Base-by-base conservation (phyloP, 768 basidiomycete species). In the Boletus sp. region DNA sequence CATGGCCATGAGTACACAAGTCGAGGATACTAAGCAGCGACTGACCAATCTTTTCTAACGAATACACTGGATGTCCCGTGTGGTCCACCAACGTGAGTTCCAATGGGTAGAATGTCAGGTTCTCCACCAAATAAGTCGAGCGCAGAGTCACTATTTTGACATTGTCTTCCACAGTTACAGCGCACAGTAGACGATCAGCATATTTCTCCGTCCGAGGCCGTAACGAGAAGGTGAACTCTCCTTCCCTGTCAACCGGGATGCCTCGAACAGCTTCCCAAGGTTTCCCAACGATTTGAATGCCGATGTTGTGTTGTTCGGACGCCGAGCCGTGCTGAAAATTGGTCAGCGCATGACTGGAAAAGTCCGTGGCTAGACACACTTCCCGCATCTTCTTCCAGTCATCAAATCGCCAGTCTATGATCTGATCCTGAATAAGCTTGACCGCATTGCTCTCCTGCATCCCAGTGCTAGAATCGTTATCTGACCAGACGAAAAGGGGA, bases 381-480 rank as follows among this genome's bases (percentile, higher is more conserved):
- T 99, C 97, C 68, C 97, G 85, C 77, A 91, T 87, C 5, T 87
- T 89, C 69, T 88, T 89, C 89, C 93, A 94, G 66, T 98, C 95
- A 68, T 98, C 94, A 65, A 98, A 98, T 54, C 97, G 81, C 97
- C 97, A 98, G 55, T 98, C 95, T 5, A 92, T 77, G 8, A 80
- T 84, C 65, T 91, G 81, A 37, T 89, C 88, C 61, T 93, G 82
- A 18, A 83, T 75, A 37, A 99, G 75, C 64, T 85, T 83, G 42
- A 85, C 78, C 32, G 80, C 76, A 32, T 77, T 77, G 3, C 76
- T 69, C 55, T 84, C 81, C 46, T 79, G 80, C 14, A 74, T 69
- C 52, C 73, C 75, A 28, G 70, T 61, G 62, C 64, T 80, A 36
- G 81, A 81, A 47, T 91, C 89, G 18, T 80, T 70, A 61, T 96